Evolutionary conservation across 2,329 filamentous ascomycete species (phyloP).

Genomic region (Lizonia empirigonia): DNA sequence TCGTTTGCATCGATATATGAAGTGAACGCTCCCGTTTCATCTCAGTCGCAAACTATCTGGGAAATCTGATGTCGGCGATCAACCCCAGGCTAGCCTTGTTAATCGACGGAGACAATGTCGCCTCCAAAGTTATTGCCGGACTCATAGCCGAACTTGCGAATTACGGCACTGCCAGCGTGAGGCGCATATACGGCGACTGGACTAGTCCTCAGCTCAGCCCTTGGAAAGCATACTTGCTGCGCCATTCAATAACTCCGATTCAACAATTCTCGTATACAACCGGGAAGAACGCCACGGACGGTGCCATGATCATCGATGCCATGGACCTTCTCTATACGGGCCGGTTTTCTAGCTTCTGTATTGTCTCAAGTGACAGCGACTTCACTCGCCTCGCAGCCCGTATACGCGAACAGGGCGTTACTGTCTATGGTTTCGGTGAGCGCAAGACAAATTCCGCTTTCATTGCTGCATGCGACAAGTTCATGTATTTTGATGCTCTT

Average conservation of each 20-base stretch:
- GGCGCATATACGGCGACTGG: constrained; percentile 42
- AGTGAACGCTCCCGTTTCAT: too few species aligned
- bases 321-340: constrained; percentile 45
- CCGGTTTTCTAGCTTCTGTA: constrained; percentile 40
- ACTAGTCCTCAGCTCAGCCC: constrained; percentile 26
- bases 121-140: constrained; percentile 28
- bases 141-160: constrained; percentile 41
- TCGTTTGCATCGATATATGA: too few species aligned
- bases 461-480: constrained; percentile 37
- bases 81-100: constrained; percentile 35
- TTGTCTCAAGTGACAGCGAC: constrained; percentile 46
- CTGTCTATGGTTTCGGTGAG: constrained; percentile 44
- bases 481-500: constrained; percentile 26
- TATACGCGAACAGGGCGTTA: constrained; percentile 44
- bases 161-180: constrained; percentile 39
- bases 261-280: constrained; percentile 41
- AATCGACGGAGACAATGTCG: constrained; percentile 37
- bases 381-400: constrained; percentile 44
- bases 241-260: constrained; percentile 34
- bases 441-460: constrained; percentile 34
- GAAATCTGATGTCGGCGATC: too few species aligned
- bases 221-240: constrained; percentile 27
- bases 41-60: too few species aligned
- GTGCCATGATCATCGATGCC: constrained; percentile 45
- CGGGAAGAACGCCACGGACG: constrained; percentile 39